phyloP scores from a whole-genome alignment of 306 rosid species.

The Myrica gale region DNA sequence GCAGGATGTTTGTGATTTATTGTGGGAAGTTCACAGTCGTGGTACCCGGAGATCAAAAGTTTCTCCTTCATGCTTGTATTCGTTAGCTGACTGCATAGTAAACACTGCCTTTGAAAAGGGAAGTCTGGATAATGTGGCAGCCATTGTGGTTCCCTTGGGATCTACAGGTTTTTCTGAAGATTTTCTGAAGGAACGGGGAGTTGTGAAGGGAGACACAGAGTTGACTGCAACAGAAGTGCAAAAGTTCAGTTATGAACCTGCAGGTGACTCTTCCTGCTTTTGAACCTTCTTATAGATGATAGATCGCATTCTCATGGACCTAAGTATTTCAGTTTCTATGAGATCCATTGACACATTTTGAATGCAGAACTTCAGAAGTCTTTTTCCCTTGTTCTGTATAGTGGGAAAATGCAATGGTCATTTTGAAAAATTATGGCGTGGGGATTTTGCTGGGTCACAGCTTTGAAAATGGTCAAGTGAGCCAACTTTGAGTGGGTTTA shows the following conservation, averaged over 20 bases:
- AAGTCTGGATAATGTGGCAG: slow-evolving; percentile 87
- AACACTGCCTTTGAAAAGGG: slow-evolving; percentile 68
- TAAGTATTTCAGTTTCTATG: background rate
- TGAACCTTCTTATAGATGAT: slow-evolving; percentile 1
- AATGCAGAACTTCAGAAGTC: background rate
- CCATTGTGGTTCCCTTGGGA: slow-evolving; percentile 78
- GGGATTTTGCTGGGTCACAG: background rate
- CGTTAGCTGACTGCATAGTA: slow-evolving; percentile 79
- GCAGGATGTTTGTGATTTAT: slow-evolving; percentile 90
- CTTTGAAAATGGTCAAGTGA: background rate
- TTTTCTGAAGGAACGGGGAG: slow-evolving; percentile 34
- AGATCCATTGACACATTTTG: background rate
- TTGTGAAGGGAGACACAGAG: slow-evolving; percentile 43
- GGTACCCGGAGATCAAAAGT: slow-evolving; percentile 41
- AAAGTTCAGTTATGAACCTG: slow-evolving; percentile 41
- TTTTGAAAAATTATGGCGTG: background rate
- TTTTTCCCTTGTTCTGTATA: too few species aligned
- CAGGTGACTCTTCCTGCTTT: slow-evolving; percentile 50
- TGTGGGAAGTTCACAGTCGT: slow-evolving; percentile 63
- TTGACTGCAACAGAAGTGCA: slow-evolving; percentile 36
- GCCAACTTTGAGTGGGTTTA: background rate
- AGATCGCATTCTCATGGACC: background rate
- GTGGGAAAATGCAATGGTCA: background rate
- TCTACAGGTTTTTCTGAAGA: slow-evolving; percentile 39
- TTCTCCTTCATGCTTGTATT: slow-evolving; percentile 61